These are phyloP conservation scores for Salicornia ramosissima DNA, from an alignment of 148 eudicot species.

Conservation along the genomic window DNA sequence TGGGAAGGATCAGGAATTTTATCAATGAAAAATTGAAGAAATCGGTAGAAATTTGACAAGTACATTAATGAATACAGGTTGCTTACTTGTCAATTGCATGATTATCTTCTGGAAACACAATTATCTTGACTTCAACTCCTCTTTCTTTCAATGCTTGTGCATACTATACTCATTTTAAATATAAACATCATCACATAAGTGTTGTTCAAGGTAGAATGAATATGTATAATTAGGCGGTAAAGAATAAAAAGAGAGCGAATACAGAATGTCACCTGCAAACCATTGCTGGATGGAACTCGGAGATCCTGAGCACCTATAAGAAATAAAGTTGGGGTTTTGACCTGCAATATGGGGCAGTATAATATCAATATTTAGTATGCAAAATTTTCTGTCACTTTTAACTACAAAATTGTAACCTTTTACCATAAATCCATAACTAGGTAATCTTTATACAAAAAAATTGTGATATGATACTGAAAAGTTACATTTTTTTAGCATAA, in stretches of 20 bases:
- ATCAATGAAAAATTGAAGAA: not conserved
- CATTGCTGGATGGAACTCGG: constrained; percentile 80
- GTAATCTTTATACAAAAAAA: too few species aligned
- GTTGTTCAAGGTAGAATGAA: not conserved
- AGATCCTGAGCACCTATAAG: constrained; percentile 84
- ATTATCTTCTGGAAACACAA: constrained; percentile 73
- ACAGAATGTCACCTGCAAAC: constrained; percentile 58
- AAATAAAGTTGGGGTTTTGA: constrained; percentile 77
- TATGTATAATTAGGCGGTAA: not conserved
- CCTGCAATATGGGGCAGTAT: constrained; percentile 43
- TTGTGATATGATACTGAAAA: too few species aligned
- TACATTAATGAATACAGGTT: not conserved
- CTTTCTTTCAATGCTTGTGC: constrained; percentile 79
- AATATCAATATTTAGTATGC: too few species aligned
- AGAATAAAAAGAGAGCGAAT: not conserved
- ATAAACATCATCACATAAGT: constrained; percentile 4
- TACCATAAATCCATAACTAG: too few species aligned
- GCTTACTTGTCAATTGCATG: constrained; percentile 70
- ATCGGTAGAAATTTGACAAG: not conserved
- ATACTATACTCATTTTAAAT: constrained; percentile 37
- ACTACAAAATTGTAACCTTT: too few species aligned
- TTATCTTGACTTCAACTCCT: constrained; percentile 67
- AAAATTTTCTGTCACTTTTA: too few species aligned
- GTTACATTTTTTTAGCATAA: too few species aligned
- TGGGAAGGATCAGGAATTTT: constrained; percentile 8